Evolutionary conservation across 257 asterid genomes (phyloP), one percentile per base, ranked within the genome.

Genomic region (Solanum virginianum): DNA sequence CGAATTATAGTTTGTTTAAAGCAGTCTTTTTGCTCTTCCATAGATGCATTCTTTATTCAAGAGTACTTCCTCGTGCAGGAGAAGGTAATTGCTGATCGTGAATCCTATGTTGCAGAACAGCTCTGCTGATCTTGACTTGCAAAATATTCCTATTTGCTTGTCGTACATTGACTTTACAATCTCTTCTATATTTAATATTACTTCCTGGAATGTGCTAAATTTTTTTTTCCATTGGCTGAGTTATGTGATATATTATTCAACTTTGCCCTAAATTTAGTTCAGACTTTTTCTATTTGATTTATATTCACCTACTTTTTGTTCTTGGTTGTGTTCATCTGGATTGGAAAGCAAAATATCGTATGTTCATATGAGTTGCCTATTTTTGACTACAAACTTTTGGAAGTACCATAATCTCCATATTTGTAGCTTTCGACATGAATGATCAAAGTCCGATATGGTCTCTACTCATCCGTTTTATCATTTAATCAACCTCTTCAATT

Each of bases 11-110:
- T 96, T 16, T 93, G 97, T 9, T 71, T 96, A 89, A 96, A 92
- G 93, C 99, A 96, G 88, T 94, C 98, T 69, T 84, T 91, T 59
- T 93, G 97, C 88, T 90, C 92, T 86, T 96, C 99, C 17, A 91
- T 90, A 4, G 95, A 95, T 86, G 95, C 98, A 82, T 92, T 98
- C 39, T 96, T 93, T 86, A 92, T 94, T 87, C 98, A 92, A 84
- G 99, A 93, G 83, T 91, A 95, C 90, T 96, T 96, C 86, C 85
- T 88, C 83, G 88, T 92, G 90, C 97, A 96, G 88, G 98, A 94
- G 74, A 93, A 96, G 99, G 99, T 94, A 92, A 79, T 72, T 18
- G 13, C 36, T 16, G 18, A 59, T 36, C 8, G 16, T 16, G n/a
- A n/a, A n/a, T n/a, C n/a, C n/a, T n/a, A n/a, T n/a, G n/a, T n/a